Evolutionary conservation across 78 protist species (phyloP).

Genomic region (Dictyostelium capitatum): DNA sequence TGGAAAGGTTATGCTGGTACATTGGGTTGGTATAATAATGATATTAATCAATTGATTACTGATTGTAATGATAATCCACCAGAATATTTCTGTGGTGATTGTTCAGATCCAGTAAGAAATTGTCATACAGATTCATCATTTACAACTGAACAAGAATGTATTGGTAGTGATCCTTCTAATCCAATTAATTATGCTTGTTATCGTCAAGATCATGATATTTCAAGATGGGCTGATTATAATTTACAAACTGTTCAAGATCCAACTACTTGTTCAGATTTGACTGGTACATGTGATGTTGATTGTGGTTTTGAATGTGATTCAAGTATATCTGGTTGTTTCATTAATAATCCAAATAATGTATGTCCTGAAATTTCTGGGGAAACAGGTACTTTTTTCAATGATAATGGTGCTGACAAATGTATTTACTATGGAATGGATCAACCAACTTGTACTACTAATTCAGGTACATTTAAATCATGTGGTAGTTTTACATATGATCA

Average conservation of each 20-base stretch:
- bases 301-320: constrained; percentile 36
- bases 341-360: neutral
- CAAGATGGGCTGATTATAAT: neutral
- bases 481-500: neutral
- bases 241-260: neutral
- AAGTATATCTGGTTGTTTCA: neutral
- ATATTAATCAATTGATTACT: neutral
- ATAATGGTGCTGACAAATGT: neutral
- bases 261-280: neutral
- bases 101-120: constrained; percentile 13
- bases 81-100: constrained; percentile 58
- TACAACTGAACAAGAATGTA: neutral
- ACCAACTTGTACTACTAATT: neutral
- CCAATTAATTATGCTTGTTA: constrained; percentile 21
- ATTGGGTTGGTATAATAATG: neutral
- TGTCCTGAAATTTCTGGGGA: neutral
- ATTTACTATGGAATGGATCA: neutral
- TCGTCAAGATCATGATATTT: neutral
- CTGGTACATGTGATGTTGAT: constrained; percentile 21
- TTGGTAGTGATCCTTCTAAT: neutral
- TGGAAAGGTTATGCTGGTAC: constrained; percentile 45
- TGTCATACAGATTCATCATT: neutral
- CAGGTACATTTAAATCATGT: neutral
- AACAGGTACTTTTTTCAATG: neutral
- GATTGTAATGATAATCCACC: neutral